Conservation (phyloP, 2,329 filamentous ascomycete genomes). For the Aspergillus bombycis region DNA sequence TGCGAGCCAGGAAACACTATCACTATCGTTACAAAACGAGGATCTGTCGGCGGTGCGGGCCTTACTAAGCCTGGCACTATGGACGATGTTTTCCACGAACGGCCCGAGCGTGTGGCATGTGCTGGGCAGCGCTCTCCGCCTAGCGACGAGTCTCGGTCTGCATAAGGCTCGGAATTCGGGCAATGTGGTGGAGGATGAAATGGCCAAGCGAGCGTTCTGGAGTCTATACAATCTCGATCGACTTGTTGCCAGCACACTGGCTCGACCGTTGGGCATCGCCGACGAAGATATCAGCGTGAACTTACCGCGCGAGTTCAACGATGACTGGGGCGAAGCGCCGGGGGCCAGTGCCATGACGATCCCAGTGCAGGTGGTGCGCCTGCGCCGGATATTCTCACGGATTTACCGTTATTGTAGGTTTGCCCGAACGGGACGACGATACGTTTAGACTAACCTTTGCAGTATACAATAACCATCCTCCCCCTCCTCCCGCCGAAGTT, state of each 20-base stretch:
- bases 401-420: conserved; percentile 43
- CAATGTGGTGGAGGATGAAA: conserved; percentile 40
- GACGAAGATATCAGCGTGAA: conserved; percentile 47
- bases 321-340: conserved; percentile 41
- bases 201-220: conserved; percentile 49
- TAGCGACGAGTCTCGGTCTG: conserved; percentile 42
- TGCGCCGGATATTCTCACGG: conserved; percentile 43
- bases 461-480: conserved; percentile 43
- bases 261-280: conserved; percentile 44
- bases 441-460: conserved; percentile 6
- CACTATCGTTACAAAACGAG: conserved; percentile 41
- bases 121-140: conserved; percentile 40
- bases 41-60: conserved; percentile 42
- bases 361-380: conserved; percentile 39
- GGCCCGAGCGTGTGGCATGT: conserved; percentile 46
- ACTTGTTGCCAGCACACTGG: conserved; percentile 43
- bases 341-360: conserved; percentile 43
- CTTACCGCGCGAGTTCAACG: conserved; percentile 43
- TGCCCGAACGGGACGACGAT: not conserved
- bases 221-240: conserved; percentile 49
- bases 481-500: conserved; percentile 31
- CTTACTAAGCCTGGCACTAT: conserved; percentile 40
- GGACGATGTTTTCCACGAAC: conserved; percentile 42
- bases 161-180: conserved; percentile 36
- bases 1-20: conserved; percentile 38